Conservation (phyloP, 176 grass and related monocot species). For the Ensete ventricosum region DNA sequence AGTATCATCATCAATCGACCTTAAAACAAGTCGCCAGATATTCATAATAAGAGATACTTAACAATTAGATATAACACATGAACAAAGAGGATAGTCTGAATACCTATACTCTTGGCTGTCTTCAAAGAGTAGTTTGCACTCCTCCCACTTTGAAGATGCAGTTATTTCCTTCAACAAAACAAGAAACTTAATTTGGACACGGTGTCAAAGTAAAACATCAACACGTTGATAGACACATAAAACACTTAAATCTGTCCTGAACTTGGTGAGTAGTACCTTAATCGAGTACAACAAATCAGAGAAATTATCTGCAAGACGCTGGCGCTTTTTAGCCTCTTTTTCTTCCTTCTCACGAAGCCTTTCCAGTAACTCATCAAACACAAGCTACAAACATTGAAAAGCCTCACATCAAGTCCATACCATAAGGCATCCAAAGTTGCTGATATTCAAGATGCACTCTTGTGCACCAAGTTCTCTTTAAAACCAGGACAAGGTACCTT, state of each 20-base stretch:
- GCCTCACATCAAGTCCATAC: neutral
- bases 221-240: neutral
- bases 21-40: constrained; percentile 15
- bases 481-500: too few relatives aligned
- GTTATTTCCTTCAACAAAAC: constrained; percentile 57
- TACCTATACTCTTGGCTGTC: constrained; percentile 80
- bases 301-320: constrained; percentile 83
- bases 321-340: constrained; percentile 82
- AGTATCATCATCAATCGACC: constrained; percentile 55
- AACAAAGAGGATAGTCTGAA: constrained; percentile 1
- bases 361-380: constrained; percentile 84
- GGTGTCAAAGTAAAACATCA: neutral
- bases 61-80: neutral
- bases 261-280: constrained; percentile 33
- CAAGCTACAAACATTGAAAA: constrained; percentile 45
- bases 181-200: neutral
- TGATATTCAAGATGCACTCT: neutral
- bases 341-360: constrained; percentile 84
- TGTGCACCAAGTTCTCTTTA: neutral
- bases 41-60: neutral
- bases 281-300: constrained; percentile 83
- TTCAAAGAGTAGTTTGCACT: constrained; percentile 71
- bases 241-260: too few relatives aligned
- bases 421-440: neutral
- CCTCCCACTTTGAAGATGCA: constrained; percentile 75